phyloP scores from a whole-genome alignment of 139 green algal genomes.

The Pedinophyceae sp. region DNA sequence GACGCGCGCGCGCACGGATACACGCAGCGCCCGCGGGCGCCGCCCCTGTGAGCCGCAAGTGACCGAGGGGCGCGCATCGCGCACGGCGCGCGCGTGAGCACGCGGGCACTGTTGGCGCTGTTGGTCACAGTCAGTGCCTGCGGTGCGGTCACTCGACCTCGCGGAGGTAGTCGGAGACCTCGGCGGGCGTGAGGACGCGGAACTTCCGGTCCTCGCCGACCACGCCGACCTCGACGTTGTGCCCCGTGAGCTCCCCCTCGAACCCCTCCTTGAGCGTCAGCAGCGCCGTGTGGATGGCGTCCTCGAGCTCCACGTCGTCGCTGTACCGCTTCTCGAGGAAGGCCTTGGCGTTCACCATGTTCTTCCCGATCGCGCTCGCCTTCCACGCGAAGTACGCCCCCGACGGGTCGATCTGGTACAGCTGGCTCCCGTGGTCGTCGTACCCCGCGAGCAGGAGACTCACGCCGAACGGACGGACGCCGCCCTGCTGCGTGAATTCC shows the following conservation, averaged over 20 bases:
- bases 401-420: conserved; percentile 95
- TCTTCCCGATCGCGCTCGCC: conserved; percentile 95
- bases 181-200: conserved; percentile 66
- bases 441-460: conserved; percentile 89
- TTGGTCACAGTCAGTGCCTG: too few species aligned
- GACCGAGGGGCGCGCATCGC: too few species aligned
- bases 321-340: conserved; percentile 88
- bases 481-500: conserved; percentile 94
- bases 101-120: too few species aligned
- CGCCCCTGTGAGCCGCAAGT: too few species aligned
- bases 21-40: too few species aligned
- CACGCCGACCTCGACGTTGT: conserved; percentile 77
- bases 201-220: conserved; percentile 84
- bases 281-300: conserved; percentile 94
- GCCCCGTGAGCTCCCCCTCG: conserved; percentile 75
- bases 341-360: conserved; percentile 91
- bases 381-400: conserved; percentile 98
- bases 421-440: conserved; percentile 87
- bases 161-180: conserved; percentile 93
- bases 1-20: too few species aligned
- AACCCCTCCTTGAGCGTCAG: conserved; percentile 98
- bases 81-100: too few species aligned
- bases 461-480: conserved; percentile 94
- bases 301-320: conserved; percentile 96
- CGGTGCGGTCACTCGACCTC: conserved; percentile 97